These are phyloP conservation scores for Neoscytalidium dimidiatum DNA, from an alignment of 2,329 filamentous ascomycete genomes.

Conservation along the genomic window DNA sequence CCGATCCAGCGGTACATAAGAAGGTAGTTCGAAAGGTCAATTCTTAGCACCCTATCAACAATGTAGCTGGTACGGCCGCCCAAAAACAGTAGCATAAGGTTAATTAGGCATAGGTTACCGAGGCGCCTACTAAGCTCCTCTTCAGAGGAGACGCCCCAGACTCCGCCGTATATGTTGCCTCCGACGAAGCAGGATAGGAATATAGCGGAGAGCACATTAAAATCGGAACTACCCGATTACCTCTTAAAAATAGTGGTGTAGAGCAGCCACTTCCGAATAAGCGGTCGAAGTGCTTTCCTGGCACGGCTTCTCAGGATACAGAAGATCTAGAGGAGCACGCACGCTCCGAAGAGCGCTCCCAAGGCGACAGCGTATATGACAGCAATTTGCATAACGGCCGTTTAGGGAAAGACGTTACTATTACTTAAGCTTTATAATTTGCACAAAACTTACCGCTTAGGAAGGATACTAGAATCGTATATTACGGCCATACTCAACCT, in stretches of 20 bases:
- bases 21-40: conserved; percentile 13
- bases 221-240: conserved; percentile 2
- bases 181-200: conserved; percentile 4
- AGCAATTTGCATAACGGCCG: too few species aligned
- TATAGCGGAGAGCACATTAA: neutral
- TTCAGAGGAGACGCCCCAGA: neutral
- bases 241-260: conserved; percentile 17
- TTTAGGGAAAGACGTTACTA: neutral
- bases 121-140: conserved; percentile 19
- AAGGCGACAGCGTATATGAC: too few species aligned
- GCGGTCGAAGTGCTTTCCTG: too few species aligned
- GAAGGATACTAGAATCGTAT: neutral
- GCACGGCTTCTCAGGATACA: too few species aligned
- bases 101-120: conserved; percentile 22
- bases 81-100: conserved; percentile 21
- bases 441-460: neutral
- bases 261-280: conserved; percentile 20
- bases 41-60: conserved; percentile 10
- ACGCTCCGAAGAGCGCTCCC: too few species aligned
- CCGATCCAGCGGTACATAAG: conserved; percentile 22
- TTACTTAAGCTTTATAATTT: neutral
- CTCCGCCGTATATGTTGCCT: conserved; percentile 17
- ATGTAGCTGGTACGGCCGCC: conserved; percentile 21
- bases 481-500: neutral
- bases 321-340: too few species aligned